Base-by-base conservation (phyloP, 768 basidiomycete species). In the Suillus decipiens region DNA sequence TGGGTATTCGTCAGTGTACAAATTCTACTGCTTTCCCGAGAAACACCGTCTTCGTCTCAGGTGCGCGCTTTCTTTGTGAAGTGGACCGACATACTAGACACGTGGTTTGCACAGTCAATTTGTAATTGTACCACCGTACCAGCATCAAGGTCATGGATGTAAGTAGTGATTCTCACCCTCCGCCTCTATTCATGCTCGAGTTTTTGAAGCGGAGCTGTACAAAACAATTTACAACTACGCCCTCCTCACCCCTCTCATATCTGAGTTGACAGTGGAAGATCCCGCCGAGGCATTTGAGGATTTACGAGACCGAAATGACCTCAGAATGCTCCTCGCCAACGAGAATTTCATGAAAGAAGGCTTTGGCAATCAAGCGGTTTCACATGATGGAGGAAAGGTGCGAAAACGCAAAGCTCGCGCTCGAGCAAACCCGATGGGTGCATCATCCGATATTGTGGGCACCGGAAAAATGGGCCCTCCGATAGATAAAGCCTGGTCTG, bases 231-330 rank as follows among this genome's bases (percentile, higher is more conserved):
- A 96, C 78, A 82, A 87, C 70, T 85, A 92, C 70, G 83, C 92
- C 22, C 74, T 91, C 48, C 78, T 83, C 15, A 84, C 84, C 55
- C 81, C 88, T 2, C 78, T 84, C 57, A 85, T 96, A 43, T 89
- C 91, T n/a, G 96, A 99, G 75, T 78, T 99, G 47, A 97, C 95
- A 1, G 92, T 99, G 24, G 97, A 99, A 77, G 97, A 99, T 73
- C 97, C 97, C 1, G 95, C 95, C 0, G 97, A 99, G 77, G 92
- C 93, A 11, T 98, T 99, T 71, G 96, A 99, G 74, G 97, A 99
- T 74, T 82, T 99, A 48, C 82, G 96, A 39, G 97, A 99, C 77
- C 89, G 93, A 61, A 92, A 90, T 67, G 97, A 99, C 74, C 81
- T 99, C 22, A 79, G 83, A 65, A 90, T 91, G 84, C 80, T 99